Evolutionary conservation across 371 early-diverging fungal species (phyloP).

Genomic region (Choanephora cucurbitarum): DNA sequence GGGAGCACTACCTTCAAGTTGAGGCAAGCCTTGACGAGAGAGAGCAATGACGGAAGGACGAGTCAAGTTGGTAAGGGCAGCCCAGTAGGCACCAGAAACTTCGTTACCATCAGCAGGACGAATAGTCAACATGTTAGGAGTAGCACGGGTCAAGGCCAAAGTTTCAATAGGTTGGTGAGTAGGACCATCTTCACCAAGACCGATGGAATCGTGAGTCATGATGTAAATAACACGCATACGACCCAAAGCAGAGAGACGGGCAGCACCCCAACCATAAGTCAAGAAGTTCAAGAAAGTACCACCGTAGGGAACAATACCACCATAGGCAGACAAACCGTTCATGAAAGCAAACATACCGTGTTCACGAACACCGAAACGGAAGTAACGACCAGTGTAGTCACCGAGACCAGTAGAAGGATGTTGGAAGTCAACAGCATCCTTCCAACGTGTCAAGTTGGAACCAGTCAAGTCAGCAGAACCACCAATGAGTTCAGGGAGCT

Average conservation of each 20-base stretch:
- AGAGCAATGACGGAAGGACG: conserved; percentile 91
- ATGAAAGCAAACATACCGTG: conserved; percentile 98
- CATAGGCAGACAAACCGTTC: conserved; percentile 94
- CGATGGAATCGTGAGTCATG: conserved; percentile 99
- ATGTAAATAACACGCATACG: conserved; percentile 91
- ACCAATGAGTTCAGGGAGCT: conserved; percentile 86
- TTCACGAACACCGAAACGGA: conserved; percentile 99
- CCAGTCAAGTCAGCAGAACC: conserved; percentile 99
- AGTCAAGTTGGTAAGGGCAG: conserved; percentile 67
- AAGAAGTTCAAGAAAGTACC: conserved; percentile 99
- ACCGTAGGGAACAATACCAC: conserved; percentile 87
- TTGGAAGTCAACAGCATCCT: conserved; percentile 91
- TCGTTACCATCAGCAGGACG: conserved; percentile 99
- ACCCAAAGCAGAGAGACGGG: conserved; percentile 91
- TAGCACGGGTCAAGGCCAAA: conserved; percentile 88
- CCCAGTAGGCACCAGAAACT: conserved; percentile 87
- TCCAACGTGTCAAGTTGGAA: conserved; percentile 96
- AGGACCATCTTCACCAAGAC: conserved; percentile 99
- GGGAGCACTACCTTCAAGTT: conserved; percentile 81
- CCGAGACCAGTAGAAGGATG: conserved; percentile 68
- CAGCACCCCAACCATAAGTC: conserved; percentile 85
- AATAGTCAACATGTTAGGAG: conserved; percentile 90
- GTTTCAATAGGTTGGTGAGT: conserved; percentile 99
- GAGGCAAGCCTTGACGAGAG: conserved; percentile 95
- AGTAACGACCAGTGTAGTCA: conserved; percentile 84